Evolutionary conservation across 2,329 filamentous ascomycete genomes (phyloP), one percentile per base, ranked within the genome.

Genomic region (Nemania sp.): DNA sequence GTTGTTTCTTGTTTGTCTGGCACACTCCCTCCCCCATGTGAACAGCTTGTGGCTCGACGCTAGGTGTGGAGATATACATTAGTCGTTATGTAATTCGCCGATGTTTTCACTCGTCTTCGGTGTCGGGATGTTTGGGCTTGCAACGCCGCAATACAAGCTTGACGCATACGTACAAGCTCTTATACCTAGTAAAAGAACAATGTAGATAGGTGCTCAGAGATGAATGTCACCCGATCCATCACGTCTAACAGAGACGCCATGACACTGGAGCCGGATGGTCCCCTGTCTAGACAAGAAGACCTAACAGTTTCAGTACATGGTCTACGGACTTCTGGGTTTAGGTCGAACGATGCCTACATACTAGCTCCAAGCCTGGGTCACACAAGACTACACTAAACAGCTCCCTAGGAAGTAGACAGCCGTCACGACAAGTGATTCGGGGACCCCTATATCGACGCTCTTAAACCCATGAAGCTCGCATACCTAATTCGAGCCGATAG

Each of bases 321-420:
- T 13, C 27, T 20, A 54, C 32, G 20, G 24, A 5, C 49, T 58
- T 55, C 47, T 24, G 52, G 53, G 35, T 38, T 53, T 29, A 24
- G 32, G 41, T 66, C 58, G 49, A 63, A 59, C 29, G 29, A 63
- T 54, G 47, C 20, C 22, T 45, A 7, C 35, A n/a, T 47, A 54
- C 13, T 24, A 56, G 13, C 8, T 20, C 18, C 29, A 51, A 26
- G 38, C 41, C 5, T 38, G 41, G 27, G 62, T 65, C 45, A 27
- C 52, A 68, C 62, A 29, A 53, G 43, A 52, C 56, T 53, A 45
- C 41, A 45, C 41, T 7, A 24, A 38, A 63, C n/a, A 29, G 18
- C 51, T n/a, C 51, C 2, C 29, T 49, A 45, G n/a, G 22, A 15
- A 56, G 55, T 15, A 29, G 41, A 55, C 32, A 41, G 6, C 27